phyloP scores from a whole-genome alignment of 768 basidiomycete species.

The Boletus barrowsii region DNA sequence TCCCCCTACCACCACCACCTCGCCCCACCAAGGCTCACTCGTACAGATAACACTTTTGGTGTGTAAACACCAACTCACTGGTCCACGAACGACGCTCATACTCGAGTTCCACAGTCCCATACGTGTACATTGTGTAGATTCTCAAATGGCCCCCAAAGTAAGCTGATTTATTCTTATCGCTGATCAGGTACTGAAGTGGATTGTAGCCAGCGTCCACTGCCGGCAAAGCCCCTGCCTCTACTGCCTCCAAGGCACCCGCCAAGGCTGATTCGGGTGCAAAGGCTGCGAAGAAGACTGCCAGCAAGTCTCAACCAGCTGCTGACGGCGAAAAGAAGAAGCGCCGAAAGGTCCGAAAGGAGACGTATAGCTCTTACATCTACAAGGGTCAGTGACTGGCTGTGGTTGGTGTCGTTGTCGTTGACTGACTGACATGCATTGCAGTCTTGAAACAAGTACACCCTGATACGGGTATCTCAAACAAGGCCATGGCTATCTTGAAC shows the following conservation, averaged over 20 bases:
- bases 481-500: slow-evolving; percentile 81
- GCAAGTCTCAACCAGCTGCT: slow-evolving; percentile 48
- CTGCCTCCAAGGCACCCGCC: slow-evolving; percentile 58
- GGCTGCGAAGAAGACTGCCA: slow-evolving; percentile 60
- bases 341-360: slow-evolving; percentile 77
- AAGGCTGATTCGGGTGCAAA: slow-evolving; percentile 42
- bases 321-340: slow-evolving; percentile 79
- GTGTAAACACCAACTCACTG: slow-evolving; percentile 3
- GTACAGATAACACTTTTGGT: slow-evolving; percentile 25
- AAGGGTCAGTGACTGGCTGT: slow-evolving; percentile 47
- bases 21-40: slow-evolving; percentile 13
- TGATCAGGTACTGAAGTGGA: slow-evolving; percentile 8
- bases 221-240: slow-evolving; percentile 46
- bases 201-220: slow-evolving; percentile 41
- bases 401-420: background rate
- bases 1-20: slow-evolving; percentile 31
- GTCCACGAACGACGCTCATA: slow-evolving; percentile 14
- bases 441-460: slow-evolving; percentile 92
- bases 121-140: slow-evolving; percentile 32
- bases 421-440: slow-evolving; percentile 18
- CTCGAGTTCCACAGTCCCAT: slow-evolving; percentile 20
- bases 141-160: slow-evolving; percentile 39
- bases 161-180: slow-evolving; percentile 9
- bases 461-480: slow-evolving; percentile 91
- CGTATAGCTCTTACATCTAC: slow-evolving; percentile 84